Conservation (phyloP, 2,329 filamentous ascomycete genomes). For the Epichloe glyceriae region DNA sequence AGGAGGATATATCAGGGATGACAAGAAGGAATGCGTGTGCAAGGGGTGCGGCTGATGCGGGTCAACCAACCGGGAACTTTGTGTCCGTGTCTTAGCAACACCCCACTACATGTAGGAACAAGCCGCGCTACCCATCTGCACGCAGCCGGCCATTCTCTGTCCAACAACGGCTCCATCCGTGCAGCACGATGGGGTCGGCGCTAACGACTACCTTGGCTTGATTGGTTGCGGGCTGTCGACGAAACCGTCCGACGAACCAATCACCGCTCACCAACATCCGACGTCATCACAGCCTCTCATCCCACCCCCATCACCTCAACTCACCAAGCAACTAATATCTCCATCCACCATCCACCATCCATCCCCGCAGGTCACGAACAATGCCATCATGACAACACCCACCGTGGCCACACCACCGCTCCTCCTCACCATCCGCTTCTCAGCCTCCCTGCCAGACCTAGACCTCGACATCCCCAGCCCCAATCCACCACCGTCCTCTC, state of each 20-base stretch:
- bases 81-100: too few relatives aligned
- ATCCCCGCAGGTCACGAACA: neutral
- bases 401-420: conserved; percentile 28
- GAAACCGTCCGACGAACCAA: too few relatives aligned
- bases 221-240: too few relatives aligned
- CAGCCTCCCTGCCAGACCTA: conserved; percentile 70
- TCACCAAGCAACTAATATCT: too few relatives aligned
- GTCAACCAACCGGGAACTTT: neutral
- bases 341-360: neutral
- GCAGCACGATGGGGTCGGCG: too few relatives aligned
- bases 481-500: conserved; percentile 58
- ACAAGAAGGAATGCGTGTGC: neutral
- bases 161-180: too few relatives aligned
- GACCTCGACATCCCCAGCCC: conserved; percentile 60
- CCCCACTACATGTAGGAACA: too few relatives aligned
- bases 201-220: too few relatives aligned
- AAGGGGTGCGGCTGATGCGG: neutral
- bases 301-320: neutral
- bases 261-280: neutral
- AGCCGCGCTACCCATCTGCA: too few relatives aligned
- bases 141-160: too few relatives aligned
- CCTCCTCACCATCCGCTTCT: conserved; percentile 82
- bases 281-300: neutral
- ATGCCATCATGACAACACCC: conserved; percentile 12
- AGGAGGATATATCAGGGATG: neutral